Percentiles rank a stretch among this genome's conserved stretches.
These are phyloP conservation scores for Xylaria multiplex DNA, from an alignment of 2,329 filamentous ascomycete species.

Conservation along the genomic window DNA sequence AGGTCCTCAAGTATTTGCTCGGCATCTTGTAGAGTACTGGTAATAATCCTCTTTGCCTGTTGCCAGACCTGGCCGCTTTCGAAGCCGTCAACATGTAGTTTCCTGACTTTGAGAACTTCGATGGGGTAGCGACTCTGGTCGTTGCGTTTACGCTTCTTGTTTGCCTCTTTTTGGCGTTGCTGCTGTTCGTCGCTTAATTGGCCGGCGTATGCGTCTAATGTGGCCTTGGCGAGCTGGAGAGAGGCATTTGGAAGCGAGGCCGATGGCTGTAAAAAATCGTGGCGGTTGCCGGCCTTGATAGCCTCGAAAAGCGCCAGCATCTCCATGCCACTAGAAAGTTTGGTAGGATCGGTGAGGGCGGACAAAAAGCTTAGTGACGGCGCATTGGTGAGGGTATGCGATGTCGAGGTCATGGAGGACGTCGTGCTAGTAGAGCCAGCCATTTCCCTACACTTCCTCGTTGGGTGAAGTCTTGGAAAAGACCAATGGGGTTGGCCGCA, in stretches of 20 bases:
- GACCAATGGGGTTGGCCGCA: conserved; percentile 8
- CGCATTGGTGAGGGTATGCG: conserved; percentile 68
- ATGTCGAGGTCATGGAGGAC: conserved; percentile 71
- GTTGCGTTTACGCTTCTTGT: conserved; percentile 79
- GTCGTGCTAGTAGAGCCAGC: conserved; percentile 59
- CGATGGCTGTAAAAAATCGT: conserved; percentile 80
- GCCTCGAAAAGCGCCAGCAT: conserved; percentile 64
- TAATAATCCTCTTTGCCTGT: conserved; percentile 85
- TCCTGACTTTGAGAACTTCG: conserved; percentile 77
- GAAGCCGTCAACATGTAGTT: conserved; percentile 87
- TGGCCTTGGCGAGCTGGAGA: conserved; percentile 79
- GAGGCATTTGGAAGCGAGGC: conserved; percentile 73
- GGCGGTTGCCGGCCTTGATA: conserved; percentile 69
- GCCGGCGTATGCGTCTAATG: conserved; percentile 80
- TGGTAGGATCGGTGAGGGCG: conserved; percentile 49
- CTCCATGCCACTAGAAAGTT: conserved; percentile 51
- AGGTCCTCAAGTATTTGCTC: conserved; percentile 60
- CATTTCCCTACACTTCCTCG: conserved; percentile 40
- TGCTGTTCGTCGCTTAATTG: conserved; percentile 79
- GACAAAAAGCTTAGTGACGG: conserved; percentile 56
- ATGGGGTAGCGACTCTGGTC: conserved; percentile 56
- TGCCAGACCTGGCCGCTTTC: conserved; percentile 92
- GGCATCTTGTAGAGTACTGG: conserved; percentile 61
- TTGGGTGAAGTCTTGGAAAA: conserved; percentile 3
- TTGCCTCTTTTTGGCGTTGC: conserved; percentile 71